Percentiles rank a stretch among this genome's conserved stretches.
Evolutionary conservation across 208 protist species (phyloP).

Genomic region (Leishmania braziliensis): DNA sequence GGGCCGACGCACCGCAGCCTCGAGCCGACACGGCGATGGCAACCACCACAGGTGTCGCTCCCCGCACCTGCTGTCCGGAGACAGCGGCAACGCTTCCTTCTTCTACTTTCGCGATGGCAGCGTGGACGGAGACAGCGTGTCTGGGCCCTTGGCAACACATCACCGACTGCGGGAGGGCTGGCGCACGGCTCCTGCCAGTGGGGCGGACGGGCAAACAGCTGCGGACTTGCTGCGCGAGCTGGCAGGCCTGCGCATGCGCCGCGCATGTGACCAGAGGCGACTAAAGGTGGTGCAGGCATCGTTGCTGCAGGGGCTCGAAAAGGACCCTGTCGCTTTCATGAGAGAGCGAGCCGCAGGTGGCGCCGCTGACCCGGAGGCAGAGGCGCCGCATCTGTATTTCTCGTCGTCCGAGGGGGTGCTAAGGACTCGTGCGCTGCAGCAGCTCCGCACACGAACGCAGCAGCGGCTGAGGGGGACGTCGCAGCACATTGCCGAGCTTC

Average conservation of each 20-base stretch:
- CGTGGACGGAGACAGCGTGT: background rate
- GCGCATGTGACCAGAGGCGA: slow-evolving; percentile 32
- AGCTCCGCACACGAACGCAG: slow-evolving; percentile 18
- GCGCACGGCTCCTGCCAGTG: slow-evolving; percentile 16
- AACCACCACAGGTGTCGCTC: background rate
- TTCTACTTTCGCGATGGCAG: background rate
- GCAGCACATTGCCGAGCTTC: slow-evolving; percentile 40
- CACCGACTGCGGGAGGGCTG: slow-evolving; percentile 21
- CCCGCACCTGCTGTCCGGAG: background rate
- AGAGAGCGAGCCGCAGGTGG: background rate
- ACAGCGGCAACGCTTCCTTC: background rate
- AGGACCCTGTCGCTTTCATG: background rate
- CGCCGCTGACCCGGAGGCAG: background rate
- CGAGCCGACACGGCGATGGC: background rate
- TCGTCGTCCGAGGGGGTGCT: slow-evolving; percentile 14
- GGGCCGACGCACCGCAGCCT: background rate
- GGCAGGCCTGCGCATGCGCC: slow-evolving; percentile 33
- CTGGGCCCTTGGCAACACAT: background rate
- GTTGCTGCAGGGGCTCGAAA: background rate
- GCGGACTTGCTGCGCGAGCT: slow-evolving; percentile 32
- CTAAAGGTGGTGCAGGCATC: slow-evolving; percentile 12
- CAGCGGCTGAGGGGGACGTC: slow-evolving; percentile 26
- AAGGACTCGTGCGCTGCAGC: slow-evolving; percentile 15
- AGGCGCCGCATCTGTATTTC: slow-evolving; percentile 10
- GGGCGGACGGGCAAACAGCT: slow-evolving; percentile 17